These are phyloP conservation scores for Kurtzmaniella fragi DNA, from an alignment of 805 yeast species.

Conservation along the genomic window DNA sequence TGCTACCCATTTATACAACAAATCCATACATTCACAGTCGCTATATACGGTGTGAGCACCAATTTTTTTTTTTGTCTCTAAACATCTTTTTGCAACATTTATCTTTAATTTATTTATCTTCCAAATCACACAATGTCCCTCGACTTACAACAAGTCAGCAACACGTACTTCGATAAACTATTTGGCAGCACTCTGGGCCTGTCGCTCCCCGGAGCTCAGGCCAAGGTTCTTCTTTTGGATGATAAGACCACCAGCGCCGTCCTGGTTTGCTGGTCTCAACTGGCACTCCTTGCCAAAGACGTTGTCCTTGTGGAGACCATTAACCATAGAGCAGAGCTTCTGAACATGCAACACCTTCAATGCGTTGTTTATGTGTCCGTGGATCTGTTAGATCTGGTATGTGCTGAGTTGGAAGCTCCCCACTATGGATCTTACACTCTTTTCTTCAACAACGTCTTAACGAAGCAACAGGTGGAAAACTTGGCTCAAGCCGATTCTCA, in stretches of 20 bases:
- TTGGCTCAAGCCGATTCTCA: slow-evolving; percentile 87
- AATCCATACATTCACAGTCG: no score
- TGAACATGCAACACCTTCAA: slow-evolving; percentile 58
- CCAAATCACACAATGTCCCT: slow-evolving; percentile 16
- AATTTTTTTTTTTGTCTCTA: neutral
- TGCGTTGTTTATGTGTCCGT: slow-evolving; percentile 71
- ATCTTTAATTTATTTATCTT: neutral
- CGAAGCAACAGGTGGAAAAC: slow-evolving; percentile 75
- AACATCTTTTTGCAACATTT: neutral
- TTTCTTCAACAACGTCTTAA: slow-evolving; percentile 70
- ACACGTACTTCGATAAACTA: slow-evolving; percentile 25
- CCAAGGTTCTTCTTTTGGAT: slow-evolving; percentile 78
- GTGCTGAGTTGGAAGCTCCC: slow-evolving; percentile 70
- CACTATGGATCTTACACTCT: slow-evolving; percentile 75
- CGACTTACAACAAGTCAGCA: slow-evolving; percentile 22
- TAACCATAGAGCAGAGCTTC: slow-evolving; percentile 58
- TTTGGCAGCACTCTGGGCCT: slow-evolving; percentile 11
- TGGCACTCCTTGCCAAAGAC: slow-evolving; percentile 74
- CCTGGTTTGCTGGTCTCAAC: slow-evolving; percentile 87
- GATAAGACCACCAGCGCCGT: slow-evolving; percentile 74
- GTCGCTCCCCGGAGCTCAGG: slow-evolving; percentile 26
- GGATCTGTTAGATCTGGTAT: slow-evolving; percentile 54
- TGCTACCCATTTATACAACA: no score
- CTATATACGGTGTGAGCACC: no score
- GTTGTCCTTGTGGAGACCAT: slow-evolving; percentile 71